These are phyloP conservation scores for Cladosporium oxysporum DNA, from an alignment of 2,329 filamentous ascomycete species.

Conservation along the genomic window DNA sequence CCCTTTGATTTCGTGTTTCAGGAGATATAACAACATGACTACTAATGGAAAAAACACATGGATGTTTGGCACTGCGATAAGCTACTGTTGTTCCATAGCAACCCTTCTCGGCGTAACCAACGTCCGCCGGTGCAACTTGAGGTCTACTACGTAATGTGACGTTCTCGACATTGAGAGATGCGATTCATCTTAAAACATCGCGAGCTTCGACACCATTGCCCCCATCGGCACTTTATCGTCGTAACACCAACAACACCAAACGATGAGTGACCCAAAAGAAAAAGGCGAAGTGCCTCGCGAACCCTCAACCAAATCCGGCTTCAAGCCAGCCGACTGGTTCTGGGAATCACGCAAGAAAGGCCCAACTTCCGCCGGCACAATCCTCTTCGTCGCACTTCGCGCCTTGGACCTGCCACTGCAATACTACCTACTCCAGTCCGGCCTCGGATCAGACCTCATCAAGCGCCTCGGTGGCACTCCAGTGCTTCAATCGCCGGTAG, in stretches of 20 bases:
- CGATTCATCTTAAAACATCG: not conserved
- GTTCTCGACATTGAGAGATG: not conserved
- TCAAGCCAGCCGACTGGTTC: constrained; percentile 21
- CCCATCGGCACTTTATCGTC: not conserved
- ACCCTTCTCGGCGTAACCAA: not conserved
- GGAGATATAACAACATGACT: not conserved
- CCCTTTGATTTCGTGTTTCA: not conserved
- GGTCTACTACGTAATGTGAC: not conserved
- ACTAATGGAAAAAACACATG: not conserved
- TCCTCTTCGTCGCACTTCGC: constrained; percentile 25
- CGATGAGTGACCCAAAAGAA: constrained; percentile 13
- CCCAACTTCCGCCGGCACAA: constrained; percentile 23
- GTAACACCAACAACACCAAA: not conserved
- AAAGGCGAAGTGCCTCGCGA: constrained; percentile 2
- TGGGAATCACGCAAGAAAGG: constrained; percentile 22
- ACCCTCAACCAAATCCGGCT: constrained; percentile 16
- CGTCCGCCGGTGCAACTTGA: not conserved
- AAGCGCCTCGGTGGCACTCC: constrained; percentile 20
- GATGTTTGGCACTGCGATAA: not conserved
- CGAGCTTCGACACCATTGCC: not conserved
- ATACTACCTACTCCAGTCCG: constrained; percentile 26
- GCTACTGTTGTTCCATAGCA: not conserved
- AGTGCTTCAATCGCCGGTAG: constrained; percentile 14
- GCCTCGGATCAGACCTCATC: constrained; percentile 16
- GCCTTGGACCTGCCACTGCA: constrained; percentile 28